phyloP scores from a whole-genome alignment of 331 rosid genomes.

The Ulmus americana region DNA sequence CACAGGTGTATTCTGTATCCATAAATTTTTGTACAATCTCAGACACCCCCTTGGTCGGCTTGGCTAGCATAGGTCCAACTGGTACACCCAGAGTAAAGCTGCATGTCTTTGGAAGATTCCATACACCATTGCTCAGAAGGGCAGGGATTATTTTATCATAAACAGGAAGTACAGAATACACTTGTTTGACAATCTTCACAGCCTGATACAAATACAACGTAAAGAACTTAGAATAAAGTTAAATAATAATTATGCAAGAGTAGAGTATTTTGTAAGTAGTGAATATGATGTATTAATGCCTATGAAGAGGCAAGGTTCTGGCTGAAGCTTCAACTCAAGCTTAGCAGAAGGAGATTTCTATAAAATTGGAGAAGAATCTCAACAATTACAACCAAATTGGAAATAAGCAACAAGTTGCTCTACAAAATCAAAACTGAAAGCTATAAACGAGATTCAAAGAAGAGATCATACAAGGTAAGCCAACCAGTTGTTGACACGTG shows the following conservation, averaged over 20 bases:
- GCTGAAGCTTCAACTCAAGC: too few relatives aligned
- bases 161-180: slow-evolving; percentile 75
- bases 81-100: slow-evolving; percentile 80
- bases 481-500: too few relatives aligned
- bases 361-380: too few relatives aligned
- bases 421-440: too few relatives aligned
- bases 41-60: slow-evolving; percentile 71
- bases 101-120: slow-evolving; percentile 67
- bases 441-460: too few relatives aligned
- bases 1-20: slow-evolving; percentile 78
- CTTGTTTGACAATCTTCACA: slow-evolving; percentile 70
- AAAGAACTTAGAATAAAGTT: slow-evolving; percentile 7
- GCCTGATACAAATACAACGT: slow-evolving; percentile 57
- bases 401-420: too few relatives aligned
- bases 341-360: too few relatives aligned
- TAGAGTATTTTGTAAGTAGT: too few relatives aligned
- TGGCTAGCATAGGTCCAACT: slow-evolving; percentile 92
- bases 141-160: slow-evolving; percentile 74
- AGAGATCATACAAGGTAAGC: too few relatives aligned
- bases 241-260: too few relatives aligned
- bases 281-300: not conserved
- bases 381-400: too few relatives aligned
- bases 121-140: slow-evolving; percentile 64
- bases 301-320: too few relatives aligned
- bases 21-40: slow-evolving; percentile 77